These are phyloP conservation scores for Aureoboletus auriporus DNA, from an alignment of 768 basidiomycete genomes.

Conservation along the genomic window DNA sequence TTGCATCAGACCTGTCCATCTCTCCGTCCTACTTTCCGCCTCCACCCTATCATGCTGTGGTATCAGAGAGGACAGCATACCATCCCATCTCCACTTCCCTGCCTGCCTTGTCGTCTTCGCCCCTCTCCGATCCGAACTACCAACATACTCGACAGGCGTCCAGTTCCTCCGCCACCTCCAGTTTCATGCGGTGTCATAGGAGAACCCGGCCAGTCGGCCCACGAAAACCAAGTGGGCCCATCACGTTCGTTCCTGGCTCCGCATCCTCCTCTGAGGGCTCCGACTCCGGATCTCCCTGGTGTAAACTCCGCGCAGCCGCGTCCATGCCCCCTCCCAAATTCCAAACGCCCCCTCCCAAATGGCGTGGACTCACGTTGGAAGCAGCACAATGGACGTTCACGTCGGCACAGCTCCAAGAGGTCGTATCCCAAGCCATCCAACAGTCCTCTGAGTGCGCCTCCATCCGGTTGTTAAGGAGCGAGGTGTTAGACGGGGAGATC, in stretches of 20 bases:
- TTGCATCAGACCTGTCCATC: constrained; percentile 6
- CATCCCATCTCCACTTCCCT: background rate
- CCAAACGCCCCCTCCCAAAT: constrained; percentile 52
- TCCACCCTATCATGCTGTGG: constrained; percentile 51
- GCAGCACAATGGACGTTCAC: constrained; percentile 85
- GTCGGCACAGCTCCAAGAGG: constrained; percentile 62
- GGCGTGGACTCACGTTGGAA: constrained; percentile 75
- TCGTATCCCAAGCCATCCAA: constrained; percentile 71
- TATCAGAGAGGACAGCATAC: constrained; percentile 26
- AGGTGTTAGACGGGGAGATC: constrained; percentile 60
- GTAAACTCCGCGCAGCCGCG: constrained; percentile 20
- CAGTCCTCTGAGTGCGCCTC: constrained; percentile 68
- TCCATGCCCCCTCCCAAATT: constrained; percentile 48
- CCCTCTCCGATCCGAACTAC: background rate
- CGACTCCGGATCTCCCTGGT: constrained; percentile 15
- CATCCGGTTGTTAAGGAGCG: constrained; percentile 63
- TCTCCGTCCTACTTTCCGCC: constrained; percentile 37
- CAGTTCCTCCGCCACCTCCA: background rate
- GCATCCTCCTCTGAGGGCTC: constrained; percentile 41
- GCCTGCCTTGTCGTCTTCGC: background rate
- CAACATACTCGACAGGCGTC: constrained; percentile 8
- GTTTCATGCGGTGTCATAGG: constrained; percentile 22
- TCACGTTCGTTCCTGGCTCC: constrained; percentile 33
- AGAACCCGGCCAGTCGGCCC: constrained; percentile 55
- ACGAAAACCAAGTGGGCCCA: constrained; percentile 44